Evolutionary conservation across 2,329 filamentous ascomycete genomes (phyloP).

Genomic region (Hypomyces perniciosus): DNA sequence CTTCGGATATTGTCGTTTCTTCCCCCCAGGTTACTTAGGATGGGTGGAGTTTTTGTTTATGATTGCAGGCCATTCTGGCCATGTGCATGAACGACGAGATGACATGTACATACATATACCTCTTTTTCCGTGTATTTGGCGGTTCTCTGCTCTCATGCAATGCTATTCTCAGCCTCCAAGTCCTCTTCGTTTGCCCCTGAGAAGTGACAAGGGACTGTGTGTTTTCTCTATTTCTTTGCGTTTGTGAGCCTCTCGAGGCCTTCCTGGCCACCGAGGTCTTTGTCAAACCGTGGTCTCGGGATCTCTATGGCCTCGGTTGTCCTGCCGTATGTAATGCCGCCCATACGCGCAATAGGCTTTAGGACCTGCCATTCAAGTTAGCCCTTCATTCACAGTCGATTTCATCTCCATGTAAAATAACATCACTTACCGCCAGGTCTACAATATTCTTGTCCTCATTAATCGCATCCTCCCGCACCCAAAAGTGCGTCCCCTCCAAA

Average conservation of each 20-base stretch:
- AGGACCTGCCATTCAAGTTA: constrained; percentile 47
- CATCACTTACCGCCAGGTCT: constrained; percentile 56
- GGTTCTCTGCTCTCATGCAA: not conserved
- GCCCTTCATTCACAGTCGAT: not conserved
- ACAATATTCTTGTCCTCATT: constrained; percentile 70
- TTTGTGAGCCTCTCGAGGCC: constrained; percentile 52
- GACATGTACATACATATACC: not conserved
- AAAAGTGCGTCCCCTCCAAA: constrained; percentile 80
- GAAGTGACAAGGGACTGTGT: not conserved
- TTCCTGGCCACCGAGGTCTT: constrained; percentile 47
- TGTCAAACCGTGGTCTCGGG: constrained; percentile 52
- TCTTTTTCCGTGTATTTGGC: not conserved
- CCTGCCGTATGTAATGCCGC: constrained; percentile 80
- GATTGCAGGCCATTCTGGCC: not conserved
- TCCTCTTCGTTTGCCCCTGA: no score
- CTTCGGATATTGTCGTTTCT: constrained; percentile 9
- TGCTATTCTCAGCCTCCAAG: not conserved
- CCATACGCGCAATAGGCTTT: constrained; percentile 69
- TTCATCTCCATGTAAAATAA: not conserved
- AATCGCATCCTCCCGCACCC: constrained; percentile 82
- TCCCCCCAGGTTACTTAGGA: not conserved
- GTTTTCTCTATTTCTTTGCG: constrained; percentile 17
- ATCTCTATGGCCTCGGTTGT: constrained; percentile 66
- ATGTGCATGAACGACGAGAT: not conserved
- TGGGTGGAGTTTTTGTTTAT: not conserved